Evolutionary conservation across 805 yeast species (phyloP).

Genomic region (Dipodascopsis uninucleata): DNA sequence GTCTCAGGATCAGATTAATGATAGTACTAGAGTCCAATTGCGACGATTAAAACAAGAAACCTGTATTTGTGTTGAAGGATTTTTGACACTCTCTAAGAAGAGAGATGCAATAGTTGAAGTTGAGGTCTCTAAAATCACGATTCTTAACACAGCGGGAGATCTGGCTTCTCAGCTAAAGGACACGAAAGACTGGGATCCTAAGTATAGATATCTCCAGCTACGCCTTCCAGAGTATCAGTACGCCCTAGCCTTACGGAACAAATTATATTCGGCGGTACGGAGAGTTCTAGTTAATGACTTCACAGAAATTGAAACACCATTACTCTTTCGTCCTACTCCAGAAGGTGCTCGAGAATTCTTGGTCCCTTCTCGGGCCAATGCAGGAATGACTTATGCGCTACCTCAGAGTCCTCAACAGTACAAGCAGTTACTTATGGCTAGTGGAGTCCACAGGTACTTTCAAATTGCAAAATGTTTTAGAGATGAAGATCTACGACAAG

Average conservation of each 20-base stretch:
- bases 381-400: slow-evolving; percentile 67
- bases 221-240: slow-evolving; percentile 52
- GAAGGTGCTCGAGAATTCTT: slow-evolving; percentile 96
- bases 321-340: slow-evolving; percentile 91
- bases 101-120: slow-evolving; percentile 8
- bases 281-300: slow-evolving; percentile 46
- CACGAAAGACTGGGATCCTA: slow-evolving; percentile 63
- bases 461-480: slow-evolving; percentile 93
- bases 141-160: slow-evolving; percentile 12
- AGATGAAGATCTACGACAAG: slow-evolving; percentile 91
- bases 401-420: slow-evolving; percentile 99
- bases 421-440: slow-evolving; percentile 90
- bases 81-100: slow-evolving; percentile 9
- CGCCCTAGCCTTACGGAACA: slow-evolving; percentile 54
- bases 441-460: slow-evolving; percentile 80
- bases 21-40: not conserved
- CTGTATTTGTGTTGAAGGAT: slow-evolving; percentile 22
- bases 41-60: slow-evolving; percentile 20
- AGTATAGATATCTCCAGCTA: slow-evolving; percentile 76
- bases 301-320: slow-evolving; percentile 86
- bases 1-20: not conserved
- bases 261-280: slow-evolving; percentile 50
- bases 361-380: slow-evolving; percentile 75
- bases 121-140: slow-evolving; percentile 6
- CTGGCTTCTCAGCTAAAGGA: slow-evolving; percentile 21